Evolutionary conservation across 192 early-diverging fungal genomes (phyloP), one percentile per base, ranked within the genome.

Genomic region (Podochytrium sp.): DNA sequence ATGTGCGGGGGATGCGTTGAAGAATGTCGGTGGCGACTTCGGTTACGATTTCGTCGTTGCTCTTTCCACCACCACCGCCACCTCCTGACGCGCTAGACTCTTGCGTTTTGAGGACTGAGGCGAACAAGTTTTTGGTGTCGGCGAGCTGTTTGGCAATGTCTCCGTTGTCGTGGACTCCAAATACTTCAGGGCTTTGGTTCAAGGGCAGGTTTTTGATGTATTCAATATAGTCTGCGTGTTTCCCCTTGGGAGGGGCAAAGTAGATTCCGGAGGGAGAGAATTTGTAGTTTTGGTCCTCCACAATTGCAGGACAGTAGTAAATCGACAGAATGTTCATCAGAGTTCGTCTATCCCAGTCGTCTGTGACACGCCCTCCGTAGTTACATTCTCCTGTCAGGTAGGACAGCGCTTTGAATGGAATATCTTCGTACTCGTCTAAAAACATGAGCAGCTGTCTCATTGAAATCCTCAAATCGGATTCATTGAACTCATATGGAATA

Each of bases 151-250:
- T 80, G 29, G 85, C 85, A 75, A 90, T 90, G 73, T 90, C 88
- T 27, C 88, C 88, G 63, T 90, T 90, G 37, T 90, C 88, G 76
- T 90, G 88, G 43, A 90, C 89, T 3, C 88, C 88, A 80, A 90
- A 90, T n/a, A 89, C 81, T 55, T 90, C 87, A 10, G 88, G 88
- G 37, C 64, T 81, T 71, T 87, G 88, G 57, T 85, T 88, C 34
- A 90, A 62, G 12, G 88, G 88, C 39, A 90, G 60, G 18, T 62
- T 58, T 57, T 80, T 78, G 69, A 90, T 90, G 64, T 84, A 86
- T 37, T 89, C 87, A 25, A 89, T 71, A 65, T 89, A 84, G 43
- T 78, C 76, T 6, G 78, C 73, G 71, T 88, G 86, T 35, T 83
- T 84, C 27, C 81, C 76, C 62, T 84, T 85, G 14, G 80, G 72